These are phyloP conservation scores for Paraphaeosphaeria minitans DNA, from an alignment of 2,329 filamentous ascomycete species.

Conservation along the genomic window DNA sequence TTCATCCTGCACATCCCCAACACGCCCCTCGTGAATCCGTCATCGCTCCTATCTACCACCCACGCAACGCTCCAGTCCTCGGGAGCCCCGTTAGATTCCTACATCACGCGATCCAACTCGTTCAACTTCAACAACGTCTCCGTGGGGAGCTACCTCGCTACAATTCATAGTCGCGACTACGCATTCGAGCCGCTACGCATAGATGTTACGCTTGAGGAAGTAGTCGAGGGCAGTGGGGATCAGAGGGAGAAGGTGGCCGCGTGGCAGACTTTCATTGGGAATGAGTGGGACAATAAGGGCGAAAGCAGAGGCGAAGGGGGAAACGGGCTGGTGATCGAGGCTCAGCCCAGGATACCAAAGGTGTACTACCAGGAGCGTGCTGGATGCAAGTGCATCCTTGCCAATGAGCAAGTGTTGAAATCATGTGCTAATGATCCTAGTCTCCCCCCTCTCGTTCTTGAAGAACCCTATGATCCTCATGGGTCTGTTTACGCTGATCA, in stretches of 20 bases:
- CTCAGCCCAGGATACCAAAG: constrained; percentile 67
- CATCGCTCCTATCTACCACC: constrained; percentile 61
- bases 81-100: constrained; percentile 59
- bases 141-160: constrained; percentile 77
- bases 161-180: constrained; percentile 76
- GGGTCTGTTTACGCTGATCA: constrained; percentile 77
- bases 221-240: constrained; percentile 35
- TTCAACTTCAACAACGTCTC: constrained; percentile 78
- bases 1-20: constrained; percentile 60
- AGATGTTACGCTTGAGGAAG: constrained; percentile 61
- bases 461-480: constrained; percentile 98
- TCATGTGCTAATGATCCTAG: constrained; percentile 50
- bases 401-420: background rate
- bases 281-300: constrained; percentile 88
- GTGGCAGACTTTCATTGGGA: constrained; percentile 87
- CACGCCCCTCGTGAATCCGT: constrained; percentile 51
- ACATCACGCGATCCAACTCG: constrained; percentile 69
- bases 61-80: constrained; percentile 69
- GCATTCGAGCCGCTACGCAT: constrained; percentile 80
- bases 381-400: constrained; percentile 65
- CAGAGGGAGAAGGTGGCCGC: constrained; percentile 60
- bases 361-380: constrained; percentile 77
- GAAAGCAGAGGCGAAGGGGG: constrained; percentile 58
- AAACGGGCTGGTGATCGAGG: constrained; percentile 61
- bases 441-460: constrained; percentile 79